Evolutionary conservation across 2,329 filamentous ascomycete species (phyloP), one percentile per base, ranked within the genome.

Genomic region (Beauveria asiatica): DNA sequence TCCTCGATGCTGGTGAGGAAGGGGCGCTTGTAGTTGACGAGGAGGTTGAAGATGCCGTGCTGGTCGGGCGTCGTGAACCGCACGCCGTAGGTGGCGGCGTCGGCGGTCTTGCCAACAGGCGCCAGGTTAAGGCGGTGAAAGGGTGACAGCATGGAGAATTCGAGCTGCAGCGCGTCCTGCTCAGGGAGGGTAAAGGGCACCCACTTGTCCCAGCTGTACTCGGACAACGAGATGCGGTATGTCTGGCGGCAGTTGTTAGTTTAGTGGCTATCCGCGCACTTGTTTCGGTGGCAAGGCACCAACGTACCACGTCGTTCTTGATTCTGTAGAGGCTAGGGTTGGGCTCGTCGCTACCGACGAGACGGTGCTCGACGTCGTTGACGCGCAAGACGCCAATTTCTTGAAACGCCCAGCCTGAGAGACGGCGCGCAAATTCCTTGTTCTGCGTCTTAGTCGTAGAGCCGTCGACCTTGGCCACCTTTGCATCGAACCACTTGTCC

Each of bases 1-100:
- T 97, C 92, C 71, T 97, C 92, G 57, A 99, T 73, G 72, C 86
- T 88, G 69, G 86, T 94, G 67, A 96, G 76, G 80, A 97, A 96
- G 1, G 93, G 92, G 7, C 94, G 86, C 80, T 96, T 96, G 82
- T 97, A 97, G 81, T 97, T 96, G 74, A 97, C 83, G 71, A 87
- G 85, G 83, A 99, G 97, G 78, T 96, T 96, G 83, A 97, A 99
- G 76, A 99, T 97, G 71, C 94, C 94, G 78, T 99, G 94, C 76
- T 99, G 94, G 73, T 99, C 94, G 5, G 94, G 94, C 4, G 93
- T 83, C 64, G 81, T 88, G 76, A 99, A 97, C 25, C 83, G 81
- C 50, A 83, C 81, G 64, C 82, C 81, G 79, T 87, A 99, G 63
- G 89, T 81, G 54, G 89, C 87, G 64, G 86, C 85, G 67, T 90